These are phyloP conservation scores for Extremus antarcticus DNA, from an alignment of 495 filamentous ascomycete genomes.

Conservation along the genomic window DNA sequence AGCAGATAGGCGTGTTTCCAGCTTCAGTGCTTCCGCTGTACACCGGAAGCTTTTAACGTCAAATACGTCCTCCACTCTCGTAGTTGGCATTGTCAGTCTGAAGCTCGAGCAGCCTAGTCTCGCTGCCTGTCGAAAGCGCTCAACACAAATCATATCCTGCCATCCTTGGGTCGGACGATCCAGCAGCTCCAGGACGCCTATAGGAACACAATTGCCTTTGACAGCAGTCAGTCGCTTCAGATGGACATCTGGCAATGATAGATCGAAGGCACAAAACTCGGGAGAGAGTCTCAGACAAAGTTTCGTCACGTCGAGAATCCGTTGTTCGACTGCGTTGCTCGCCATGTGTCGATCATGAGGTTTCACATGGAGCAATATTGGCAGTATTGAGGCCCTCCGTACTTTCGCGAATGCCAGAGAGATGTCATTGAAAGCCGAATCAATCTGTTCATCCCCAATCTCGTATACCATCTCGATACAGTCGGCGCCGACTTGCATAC, in stretches of 20 bases:
- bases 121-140: slow-evolving; percentile 35
- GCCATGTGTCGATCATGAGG: slow-evolving; percentile 31
- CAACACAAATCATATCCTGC: slow-evolving; percentile 47
- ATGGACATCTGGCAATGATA: slow-evolving; percentile 43
- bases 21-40: slow-evolving; percentile 32
- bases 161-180: slow-evolving; percentile 36
- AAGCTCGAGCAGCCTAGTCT: slow-evolving; percentile 59
- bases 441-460: background rate
- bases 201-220: slow-evolving; percentile 62
- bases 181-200: slow-evolving; percentile 45
- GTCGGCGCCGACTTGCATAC: slow-evolving; percentile 59
- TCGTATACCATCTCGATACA: slow-evolving; percentile 64
- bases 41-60: slow-evolving; percentile 45
- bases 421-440: slow-evolving; percentile 29
- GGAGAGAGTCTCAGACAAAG: slow-evolving; percentile 62
- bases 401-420: slow-evolving; percentile 48
- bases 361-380: slow-evolving; percentile 53
- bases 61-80: slow-evolving; percentile 47
- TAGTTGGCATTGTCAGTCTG: slow-evolving; percentile 53
- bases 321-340: background rate
- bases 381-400: slow-evolving; percentile 52
- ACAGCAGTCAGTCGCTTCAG: slow-evolving; percentile 43
- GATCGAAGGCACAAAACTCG: slow-evolving; percentile 61
- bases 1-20: slow-evolving; percentile 50
- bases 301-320: slow-evolving; percentile 48